A percentile compares a stretch with the other conserved stretches of the same genome.
These are phyloP conservation scores for Micractinium sp. DNA, from an alignment of 139 green algal species.

Conservation along the genomic window DNA sequence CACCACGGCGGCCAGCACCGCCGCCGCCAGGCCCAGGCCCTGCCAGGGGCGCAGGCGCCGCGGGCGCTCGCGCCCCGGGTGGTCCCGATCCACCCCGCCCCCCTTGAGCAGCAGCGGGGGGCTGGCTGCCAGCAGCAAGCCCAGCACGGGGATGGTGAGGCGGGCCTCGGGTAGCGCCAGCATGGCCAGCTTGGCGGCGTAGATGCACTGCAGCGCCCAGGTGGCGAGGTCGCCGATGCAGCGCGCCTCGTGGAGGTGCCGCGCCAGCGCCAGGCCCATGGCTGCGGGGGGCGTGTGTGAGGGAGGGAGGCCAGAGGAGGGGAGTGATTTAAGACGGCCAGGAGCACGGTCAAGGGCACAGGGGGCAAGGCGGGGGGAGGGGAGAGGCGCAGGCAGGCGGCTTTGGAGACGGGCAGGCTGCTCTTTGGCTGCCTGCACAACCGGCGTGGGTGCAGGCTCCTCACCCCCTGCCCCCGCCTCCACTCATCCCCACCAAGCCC, in stretches of 20 bases:
- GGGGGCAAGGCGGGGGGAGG: no score
- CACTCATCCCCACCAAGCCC: neutral
- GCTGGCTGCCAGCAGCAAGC: constrained; percentile 55
- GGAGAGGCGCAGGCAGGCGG: neutral
- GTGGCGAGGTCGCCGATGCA: constrained; percentile 16
- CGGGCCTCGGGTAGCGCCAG: constrained; percentile 80
- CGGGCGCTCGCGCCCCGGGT: constrained; percentile 11
- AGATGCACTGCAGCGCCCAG: constrained; percentile 73
- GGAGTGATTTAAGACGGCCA: neutral
- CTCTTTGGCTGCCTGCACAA: neutral
- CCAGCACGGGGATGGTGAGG: constrained; percentile 50
- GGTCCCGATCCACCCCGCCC: neutral
- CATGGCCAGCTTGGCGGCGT: constrained; percentile 88
- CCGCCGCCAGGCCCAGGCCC: constrained; percentile 58
- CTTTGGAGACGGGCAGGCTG: neutral
- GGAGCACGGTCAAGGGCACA: neutral
- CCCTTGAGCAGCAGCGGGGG: constrained; percentile 63
- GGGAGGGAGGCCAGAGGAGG: neutral
- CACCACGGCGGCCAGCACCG: constrained; percentile 62
- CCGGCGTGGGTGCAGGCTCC: neutral
- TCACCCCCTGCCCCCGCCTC: neutral
- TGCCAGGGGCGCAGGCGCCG: constrained; percentile 59
- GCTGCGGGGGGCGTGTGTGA: neutral
- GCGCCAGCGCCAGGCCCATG: constrained; percentile 68
- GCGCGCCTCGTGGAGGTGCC: constrained; percentile 25